phyloP scores from a whole-genome alignment of 2,329 filamentous ascomycete genomes.

The Aspergillus flavus region DNA sequence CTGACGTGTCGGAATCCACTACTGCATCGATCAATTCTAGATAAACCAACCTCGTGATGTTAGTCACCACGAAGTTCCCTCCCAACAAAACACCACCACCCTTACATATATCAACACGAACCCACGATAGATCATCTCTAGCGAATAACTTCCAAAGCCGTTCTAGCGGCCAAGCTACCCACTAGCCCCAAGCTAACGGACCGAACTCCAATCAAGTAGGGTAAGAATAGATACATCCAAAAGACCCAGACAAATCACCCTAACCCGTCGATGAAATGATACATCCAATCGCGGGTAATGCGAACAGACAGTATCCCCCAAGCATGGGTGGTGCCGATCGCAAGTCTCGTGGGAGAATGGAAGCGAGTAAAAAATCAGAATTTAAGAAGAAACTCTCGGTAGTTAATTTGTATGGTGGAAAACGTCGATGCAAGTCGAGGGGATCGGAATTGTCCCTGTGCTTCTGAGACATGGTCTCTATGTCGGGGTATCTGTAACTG shows the following conservation, averaged over 20 bases:
- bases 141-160: not conserved
- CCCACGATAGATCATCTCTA: not conserved
- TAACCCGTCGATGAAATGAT: not conserved
- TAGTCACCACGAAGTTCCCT: not conserved
- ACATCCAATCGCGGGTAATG: not conserved
- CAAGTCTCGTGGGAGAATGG: not conserved
- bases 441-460: not conserved
- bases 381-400: not conserved
- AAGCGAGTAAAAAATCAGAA: not conserved
- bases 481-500: not conserved
- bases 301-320: not conserved
- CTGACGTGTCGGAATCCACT: slow-evolving; percentile 2
- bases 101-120: not conserved
- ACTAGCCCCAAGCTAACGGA: not conserved
- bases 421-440: not conserved
- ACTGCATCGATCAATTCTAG: slow-evolving; percentile 1
- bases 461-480: not conserved
- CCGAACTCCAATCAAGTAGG: not conserved
- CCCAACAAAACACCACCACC: not conserved
- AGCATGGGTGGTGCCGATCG: not conserved
- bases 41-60: not conserved
- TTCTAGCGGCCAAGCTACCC: not conserved
- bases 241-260: not conserved
- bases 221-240: not conserved
- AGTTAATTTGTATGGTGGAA: not conserved